Evolutionary conservation across 306 rosid species (phyloP).

Genomic region (Gynostemma pentaphyllum): DNA sequence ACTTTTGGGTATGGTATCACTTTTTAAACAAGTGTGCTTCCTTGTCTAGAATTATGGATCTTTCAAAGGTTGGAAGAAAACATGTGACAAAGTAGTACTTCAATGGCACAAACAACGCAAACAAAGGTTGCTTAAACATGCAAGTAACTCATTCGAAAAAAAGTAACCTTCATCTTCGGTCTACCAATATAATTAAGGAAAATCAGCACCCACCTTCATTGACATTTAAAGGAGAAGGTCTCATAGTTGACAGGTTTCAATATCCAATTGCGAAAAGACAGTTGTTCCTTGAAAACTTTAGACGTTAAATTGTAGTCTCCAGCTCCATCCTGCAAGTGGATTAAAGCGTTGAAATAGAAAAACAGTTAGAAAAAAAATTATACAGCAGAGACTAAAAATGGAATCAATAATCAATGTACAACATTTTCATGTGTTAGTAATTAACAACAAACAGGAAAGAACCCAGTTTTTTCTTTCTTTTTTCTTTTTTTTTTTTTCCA

Average conservation of each 20-base stretch:
- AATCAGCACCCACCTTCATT: background rate
- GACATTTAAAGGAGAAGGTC: slow-evolving; percentile 26
- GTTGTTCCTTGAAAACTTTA: slow-evolving; percentile 37
- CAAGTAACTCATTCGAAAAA: background rate
- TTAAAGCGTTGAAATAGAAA: slow-evolving; percentile 9
- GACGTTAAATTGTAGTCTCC: slow-evolving; percentile 38
- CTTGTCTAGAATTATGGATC: background rate
- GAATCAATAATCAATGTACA: background rate
- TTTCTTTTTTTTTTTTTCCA: background rate
- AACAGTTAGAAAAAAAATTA: background rate
- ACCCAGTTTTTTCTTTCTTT: too few relatives aligned
- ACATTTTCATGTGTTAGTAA: background rate
- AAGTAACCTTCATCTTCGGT: background rate
- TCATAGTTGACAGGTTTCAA: slow-evolving; percentile 44
- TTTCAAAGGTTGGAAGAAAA: background rate
- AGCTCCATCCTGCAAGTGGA: slow-evolving; percentile 47
- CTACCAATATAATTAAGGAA: background rate
- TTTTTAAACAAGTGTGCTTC: background rate
- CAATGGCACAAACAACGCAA: background rate
- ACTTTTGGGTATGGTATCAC: too few relatives aligned
- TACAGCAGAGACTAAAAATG: background rate
- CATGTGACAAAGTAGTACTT: background rate
- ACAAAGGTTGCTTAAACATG: background rate
- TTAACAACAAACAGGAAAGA: too few relatives aligned
- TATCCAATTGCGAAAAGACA: slow-evolving; percentile 50